Evolutionary conservation across 2,329 filamentous ascomycete genomes (phyloP), one percentile per base, ranked within the genome.

Genomic region (Penicillium sclerotigenum): DNA sequence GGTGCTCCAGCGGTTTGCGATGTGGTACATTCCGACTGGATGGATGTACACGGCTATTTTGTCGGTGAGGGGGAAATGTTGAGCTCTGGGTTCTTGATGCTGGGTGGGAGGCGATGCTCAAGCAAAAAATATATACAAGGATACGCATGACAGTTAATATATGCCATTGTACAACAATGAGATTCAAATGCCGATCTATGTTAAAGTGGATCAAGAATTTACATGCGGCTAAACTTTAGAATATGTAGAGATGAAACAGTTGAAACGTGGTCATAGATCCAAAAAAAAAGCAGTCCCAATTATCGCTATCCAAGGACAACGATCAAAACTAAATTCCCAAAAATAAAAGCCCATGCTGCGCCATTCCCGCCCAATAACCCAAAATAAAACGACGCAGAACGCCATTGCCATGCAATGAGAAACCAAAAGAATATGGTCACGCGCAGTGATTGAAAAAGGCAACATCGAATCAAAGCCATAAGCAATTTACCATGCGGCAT

Each of bases 401-500:
- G 56, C 64, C 62, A 58, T 62, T 62, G 56, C 64, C 62, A 58
- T 62, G 64, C 64, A 60, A 66, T 64, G 59, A 57, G 33, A 52
- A 45, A 55, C 47, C 26, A 41, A 52, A 46, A 24, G 16, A 54
- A 47, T n/a, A 42, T 26, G 31, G 49, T 55, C 59, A 61, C 55
- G 52, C 57, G 55, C 47, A 56, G 33, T 52, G 50, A 47, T 34
- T 50, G 38, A 42, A 7, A 7, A 37, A 47, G 43, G 34, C 47
- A 51, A 60, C 49, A 40, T 20, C 10, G 24, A 53, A 52, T 24
- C 18, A 52, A 40, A 52, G 20, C 42, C 41, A 29, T n/a, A 37
- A 36, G 41, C 29, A 36, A 49, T 64, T 57, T 76, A 83, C 81
- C 81, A 84, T 1, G 80, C 79, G 36, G 77, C 71, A 64, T 82